Percentiles rank a stretch among this genome's conserved stretches.
Conservation (phyloP, 1,139 yeast genomes). For the Saccharomyces hybrid region DNA sequence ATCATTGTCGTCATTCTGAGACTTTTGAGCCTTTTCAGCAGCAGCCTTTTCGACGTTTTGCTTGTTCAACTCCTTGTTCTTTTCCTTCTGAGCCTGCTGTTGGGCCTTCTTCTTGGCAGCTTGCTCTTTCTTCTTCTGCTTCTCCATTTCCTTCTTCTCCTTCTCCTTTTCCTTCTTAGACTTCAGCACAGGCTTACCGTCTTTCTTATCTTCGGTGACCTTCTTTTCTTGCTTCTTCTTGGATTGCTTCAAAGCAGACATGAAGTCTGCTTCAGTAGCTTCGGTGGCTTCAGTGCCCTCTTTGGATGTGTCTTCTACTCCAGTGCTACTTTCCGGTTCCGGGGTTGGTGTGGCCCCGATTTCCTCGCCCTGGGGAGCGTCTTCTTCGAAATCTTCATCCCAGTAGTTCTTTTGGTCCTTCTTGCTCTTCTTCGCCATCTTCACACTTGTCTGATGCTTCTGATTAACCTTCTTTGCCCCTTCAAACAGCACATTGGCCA, state of each 20-base stretch:
- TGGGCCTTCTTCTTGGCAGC: conserved; percentile 81
- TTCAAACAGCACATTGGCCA: conserved; percentile 2
- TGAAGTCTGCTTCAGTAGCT: conserved; percentile 50
- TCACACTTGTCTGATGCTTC: conserved; percentile 42
- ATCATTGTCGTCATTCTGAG: conserved; percentile 21
- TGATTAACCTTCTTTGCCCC: conserved; percentile 38
- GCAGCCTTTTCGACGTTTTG: conserved; percentile 41
- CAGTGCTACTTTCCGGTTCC: conserved; percentile 21
- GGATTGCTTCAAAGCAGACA: conserved; percentile 72
- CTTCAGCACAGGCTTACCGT: conserved; percentile 63
- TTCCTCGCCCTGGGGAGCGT: conserved; percentile 51
- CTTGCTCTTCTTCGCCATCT: conserved; percentile 37
- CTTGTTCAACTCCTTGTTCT: conserved; percentile 43
- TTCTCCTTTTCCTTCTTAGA: conserved; percentile 95
- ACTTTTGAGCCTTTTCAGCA: conserved; percentile 34
- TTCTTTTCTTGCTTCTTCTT: conserved; percentile 68
- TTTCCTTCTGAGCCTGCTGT: conserved; percentile 58
- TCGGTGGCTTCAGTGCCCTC: conserved; percentile 33
- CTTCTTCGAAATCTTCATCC: conserved; percentile 71
- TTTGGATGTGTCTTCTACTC: conserved; percentile 31
- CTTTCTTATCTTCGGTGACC: conserved; percentile 37
- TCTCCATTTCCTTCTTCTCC: conserved; percentile 95
- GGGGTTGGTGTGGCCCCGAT: conserved; percentile 35
- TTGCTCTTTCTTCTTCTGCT: conserved; percentile 83
- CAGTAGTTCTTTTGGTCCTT: conserved; percentile 61